A percentile compares a stretch with the other conserved stretches of the same genome.
Evolutionary conservation across 805 yeast species (phyloP).

Genomic region (Metschnikowia henanensis): DNA sequence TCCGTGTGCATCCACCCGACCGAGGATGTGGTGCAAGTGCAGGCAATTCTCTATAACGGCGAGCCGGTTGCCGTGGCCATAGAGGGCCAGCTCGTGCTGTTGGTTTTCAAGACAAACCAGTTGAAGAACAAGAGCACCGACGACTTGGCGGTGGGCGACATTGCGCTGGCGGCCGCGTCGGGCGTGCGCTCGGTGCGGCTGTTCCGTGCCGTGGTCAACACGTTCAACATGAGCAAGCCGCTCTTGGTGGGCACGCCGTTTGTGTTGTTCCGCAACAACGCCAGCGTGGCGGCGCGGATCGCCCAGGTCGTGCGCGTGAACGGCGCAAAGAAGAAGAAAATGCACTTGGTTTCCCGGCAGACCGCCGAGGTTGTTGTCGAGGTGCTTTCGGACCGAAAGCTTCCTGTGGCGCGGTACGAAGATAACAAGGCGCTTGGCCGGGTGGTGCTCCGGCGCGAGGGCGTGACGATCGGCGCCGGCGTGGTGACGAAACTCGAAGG

Average conservation of each 20-base stretch:
- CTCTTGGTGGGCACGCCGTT: constrained; percentile 78
- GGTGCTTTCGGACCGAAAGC: constrained; percentile 43
- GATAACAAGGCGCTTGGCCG: constrained; percentile 59
- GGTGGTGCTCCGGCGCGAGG: constrained; percentile 68
- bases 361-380: constrained; percentile 58
- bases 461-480: constrained; percentile 70
- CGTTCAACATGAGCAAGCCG: constrained; percentile 59
- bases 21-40: constrained; percentile 43
- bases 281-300: constrained; percentile 68
- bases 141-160: constrained; percentile 62
- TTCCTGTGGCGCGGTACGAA: constrained; percentile 52
- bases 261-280: constrained; percentile 73
- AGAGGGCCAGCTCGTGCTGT: constrained; percentile 63
- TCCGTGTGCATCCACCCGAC: constrained; percentile 57
- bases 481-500: constrained; percentile 28
- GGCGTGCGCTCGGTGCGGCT: constrained; percentile 27
- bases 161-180: constrained; percentile 31
- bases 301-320: constrained; percentile 37
- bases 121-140: constrained; percentile 52
- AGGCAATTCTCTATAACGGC: constrained; percentile 33
- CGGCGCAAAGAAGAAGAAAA: constrained; percentile 43
- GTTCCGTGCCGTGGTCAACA: constrained; percentile 29
- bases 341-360: constrained; percentile 61
- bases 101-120: constrained; percentile 45
- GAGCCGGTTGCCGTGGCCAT: constrained; percentile 48